Base-by-base conservation (phyloP, 164 flowering plant genomes). In the Nymphaea thermarum region DNA sequence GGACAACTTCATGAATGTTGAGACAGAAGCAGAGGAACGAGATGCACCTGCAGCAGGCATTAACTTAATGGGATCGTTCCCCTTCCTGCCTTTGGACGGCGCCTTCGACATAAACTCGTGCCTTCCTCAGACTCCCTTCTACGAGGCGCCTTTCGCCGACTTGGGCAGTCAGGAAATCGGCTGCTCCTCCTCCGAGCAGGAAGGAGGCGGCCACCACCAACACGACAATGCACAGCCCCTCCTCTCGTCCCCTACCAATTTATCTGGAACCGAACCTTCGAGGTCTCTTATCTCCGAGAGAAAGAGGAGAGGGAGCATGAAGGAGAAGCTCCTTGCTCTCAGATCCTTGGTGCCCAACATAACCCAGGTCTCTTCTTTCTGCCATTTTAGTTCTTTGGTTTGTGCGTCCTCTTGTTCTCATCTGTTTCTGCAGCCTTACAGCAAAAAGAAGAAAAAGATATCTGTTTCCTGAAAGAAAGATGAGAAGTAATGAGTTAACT, bases 261-360 rank as follows among this genome's bases (percentile, higher is more conserved):
- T 25, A 25, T 15, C 57, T 51, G 57, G 12, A 51, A 51, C 3
- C 57, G 3, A 51, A 7, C 14, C 57, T 8, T 78, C 92, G 2
- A 87, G 80, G 72, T 84, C 88, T 16, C 70, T 93, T 73, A 63
- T 82, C 51, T 87, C 90, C 0, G 98, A 93, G 79, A 62, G 91
- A 42, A 73, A 77, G 75, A 81, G 98, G 73, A 83, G 98, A 62
- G 86, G 87, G 0, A 67, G 90, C 62, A 87, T 90, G 96, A 90
- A 90, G 86, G 97, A 93, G 69, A 90, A 82, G 78, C 91, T 90
- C 67, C 87, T 84, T 42, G 85, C 88, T 0, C 77, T 93, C 72
- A 87, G 98, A 6, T 68, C 98, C 36, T 75, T 93, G 73, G 97
- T 90, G 75, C 97, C 97, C 15, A 89, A 86, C 71, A 93, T 90